Percentiles rank a stretch among this genome's conserved stretches.
These are phyloP conservation scores for Ustilago sp. DNA, from an alignment of 1,284 basidiomycete genomes.

Conservation along the genomic window DNA sequence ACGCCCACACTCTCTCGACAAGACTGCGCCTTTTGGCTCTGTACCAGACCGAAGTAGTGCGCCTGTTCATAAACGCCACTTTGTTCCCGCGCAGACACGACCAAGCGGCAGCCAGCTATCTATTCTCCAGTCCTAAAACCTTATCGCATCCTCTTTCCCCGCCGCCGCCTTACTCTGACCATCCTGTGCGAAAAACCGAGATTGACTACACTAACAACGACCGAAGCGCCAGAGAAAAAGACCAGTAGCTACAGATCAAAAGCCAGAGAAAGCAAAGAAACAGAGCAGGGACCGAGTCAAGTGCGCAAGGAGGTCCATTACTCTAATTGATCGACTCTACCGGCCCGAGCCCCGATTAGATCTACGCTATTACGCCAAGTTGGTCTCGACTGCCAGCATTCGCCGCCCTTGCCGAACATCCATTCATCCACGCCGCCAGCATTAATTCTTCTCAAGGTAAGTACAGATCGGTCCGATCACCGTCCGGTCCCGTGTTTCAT, in stretches of 20 bases:
- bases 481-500: constrained; percentile 4
- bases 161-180: constrained; percentile 9
- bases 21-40: constrained; percentile 6
- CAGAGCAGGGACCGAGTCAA: constrained; percentile 13
- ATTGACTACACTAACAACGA: background rate
- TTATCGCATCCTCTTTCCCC: background rate
- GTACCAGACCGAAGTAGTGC: background rate
- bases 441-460: constrained; percentile 3
- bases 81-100: background rate
- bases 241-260: background rate
- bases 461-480: background rate
- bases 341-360: constrained; percentile 2
- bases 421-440: background rate
- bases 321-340: background rate
- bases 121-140: background rate
- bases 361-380: background rate
- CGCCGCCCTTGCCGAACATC: background rate
- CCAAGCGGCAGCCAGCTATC: background rate
- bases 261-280: constrained; percentile 2
- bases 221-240: background rate
- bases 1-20: background rate
- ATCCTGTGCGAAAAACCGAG: background rate
- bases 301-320: background rate
- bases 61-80: background rate
- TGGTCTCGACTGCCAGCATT: background rate